Percentiles rank a stretch among this genome's conserved stretches.
phyloP scores from a whole-genome alignment of 805 yeast genomes.

The Debaryomyces prosopidis region DNA sequence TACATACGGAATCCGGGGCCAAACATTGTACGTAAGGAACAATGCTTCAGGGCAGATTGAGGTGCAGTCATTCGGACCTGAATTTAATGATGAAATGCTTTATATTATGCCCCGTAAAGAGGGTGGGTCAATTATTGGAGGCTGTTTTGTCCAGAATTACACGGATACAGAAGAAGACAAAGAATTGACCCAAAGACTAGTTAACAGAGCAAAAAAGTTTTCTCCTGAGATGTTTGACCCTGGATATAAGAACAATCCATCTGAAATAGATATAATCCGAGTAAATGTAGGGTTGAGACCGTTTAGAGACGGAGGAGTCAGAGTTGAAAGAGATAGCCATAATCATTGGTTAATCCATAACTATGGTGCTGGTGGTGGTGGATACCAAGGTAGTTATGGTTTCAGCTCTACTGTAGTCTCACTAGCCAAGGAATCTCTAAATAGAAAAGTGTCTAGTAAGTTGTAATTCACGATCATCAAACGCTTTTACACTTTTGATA shows the following conservation, averaged over 20 bases:
- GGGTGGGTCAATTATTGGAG: constrained; percentile 73
- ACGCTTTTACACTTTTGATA: no score
- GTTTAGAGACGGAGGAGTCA: constrained; percentile 32
- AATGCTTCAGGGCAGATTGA: constrained; percentile 25
- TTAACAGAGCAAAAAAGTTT: constrained; percentile 43
- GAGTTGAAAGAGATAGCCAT: constrained; percentile 31
- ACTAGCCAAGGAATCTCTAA: constrained; percentile 21
- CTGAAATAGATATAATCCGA: constrained; percentile 27
- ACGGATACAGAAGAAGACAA: constrained; percentile 31
- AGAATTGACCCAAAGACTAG: constrained; percentile 47
- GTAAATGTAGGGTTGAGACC: constrained; percentile 43
- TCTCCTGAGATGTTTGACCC: constrained; percentile 40
- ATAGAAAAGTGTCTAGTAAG: constrained; percentile 6
- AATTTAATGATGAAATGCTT: constrained; percentile 43
- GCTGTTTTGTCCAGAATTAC: constrained; percentile 30
- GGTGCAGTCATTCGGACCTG: constrained; percentile 34
- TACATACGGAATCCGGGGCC: constrained; percentile 60
- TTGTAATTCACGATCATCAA: neutral
- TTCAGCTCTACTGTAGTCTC: constrained; percentile 49
- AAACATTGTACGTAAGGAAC: constrained; percentile 54
- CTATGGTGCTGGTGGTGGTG: constrained; percentile 77
- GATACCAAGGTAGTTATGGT: constrained; percentile 74
- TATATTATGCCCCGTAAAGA: constrained; percentile 72
- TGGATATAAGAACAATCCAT: constrained; percentile 23
- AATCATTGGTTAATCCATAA: constrained; percentile 52